phyloP scores from a whole-genome alignment of 345 rosid genomes.

The Salix purpurea region DNA sequence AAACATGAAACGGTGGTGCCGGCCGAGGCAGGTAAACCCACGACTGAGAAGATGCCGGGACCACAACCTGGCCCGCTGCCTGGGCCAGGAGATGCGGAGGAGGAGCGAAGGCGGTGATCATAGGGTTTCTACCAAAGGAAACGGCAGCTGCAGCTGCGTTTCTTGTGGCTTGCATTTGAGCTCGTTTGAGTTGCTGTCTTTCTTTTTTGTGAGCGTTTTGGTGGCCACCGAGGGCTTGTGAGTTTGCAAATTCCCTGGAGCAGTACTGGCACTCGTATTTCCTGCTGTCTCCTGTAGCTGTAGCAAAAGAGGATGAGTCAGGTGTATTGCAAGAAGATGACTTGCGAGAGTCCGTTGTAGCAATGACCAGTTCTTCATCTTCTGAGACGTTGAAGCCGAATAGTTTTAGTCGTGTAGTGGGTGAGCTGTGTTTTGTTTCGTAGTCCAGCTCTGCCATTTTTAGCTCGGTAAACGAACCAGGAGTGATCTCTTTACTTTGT shows the following conservation, averaged over 20 bases:
- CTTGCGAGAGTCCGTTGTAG: slow-evolving; percentile 4
- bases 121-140: slow-evolving; percentile 52
- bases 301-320: not conserved
- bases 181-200: slow-evolving; percentile 82
- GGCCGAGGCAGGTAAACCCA: slow-evolving; percentile 88
- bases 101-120: slow-evolving; percentile 51
- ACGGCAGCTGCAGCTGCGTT: slow-evolving; percentile 32
- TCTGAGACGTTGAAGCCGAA: slow-evolving; percentile 80
- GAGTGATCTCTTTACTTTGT: not conserved
- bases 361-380: slow-evolving; percentile 32
- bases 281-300: slow-evolving; percentile 22
- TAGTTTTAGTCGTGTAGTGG: slow-evolving; percentile 57
- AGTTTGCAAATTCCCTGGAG: slow-evolving; percentile 78
- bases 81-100: slow-evolving; percentile 54
- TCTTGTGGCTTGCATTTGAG: slow-evolving; percentile 73
- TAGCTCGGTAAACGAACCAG: not conserved
- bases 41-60: slow-evolving; percentile 41
- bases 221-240: slow-evolving; percentile 97
- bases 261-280: slow-evolving; percentile 91
- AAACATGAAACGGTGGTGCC: slow-evolving; percentile 65
- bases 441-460: slow-evolving; percentile 55
- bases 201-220: slow-evolving; percentile 99
- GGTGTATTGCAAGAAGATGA: slow-evolving; percentile 5
- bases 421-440: slow-evolving; percentile 30
- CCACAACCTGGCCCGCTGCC: slow-evolving; percentile 34